These are phyloP conservation scores for Cardiospermum halicacabum DNA, from an alignment of 345 rosid genomes.

Conservation along the genomic window DNA sequence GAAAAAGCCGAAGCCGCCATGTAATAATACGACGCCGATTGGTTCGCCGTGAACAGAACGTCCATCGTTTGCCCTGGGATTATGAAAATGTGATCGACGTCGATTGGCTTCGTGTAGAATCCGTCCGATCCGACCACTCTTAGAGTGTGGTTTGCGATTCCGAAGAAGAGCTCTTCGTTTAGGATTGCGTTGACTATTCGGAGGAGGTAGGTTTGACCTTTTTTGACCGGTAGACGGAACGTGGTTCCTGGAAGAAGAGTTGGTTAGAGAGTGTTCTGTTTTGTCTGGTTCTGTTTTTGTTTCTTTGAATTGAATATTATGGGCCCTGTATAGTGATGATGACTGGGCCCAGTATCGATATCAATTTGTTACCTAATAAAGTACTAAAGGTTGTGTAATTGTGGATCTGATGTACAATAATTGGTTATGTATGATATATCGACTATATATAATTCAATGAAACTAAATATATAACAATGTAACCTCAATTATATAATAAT, in stretches of 20 bases:
- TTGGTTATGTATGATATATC: too few relatives aligned
- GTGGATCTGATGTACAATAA: too few relatives aligned
- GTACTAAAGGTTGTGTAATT: too few relatives aligned
- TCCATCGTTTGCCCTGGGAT: conserved; percentile 51
- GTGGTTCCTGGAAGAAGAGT: conserved; percentile 29
- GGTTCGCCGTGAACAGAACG: conserved; percentile 33
- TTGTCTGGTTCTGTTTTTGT: too few relatives aligned
- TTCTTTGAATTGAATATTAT: too few relatives aligned
- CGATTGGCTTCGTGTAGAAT: conserved; percentile 22
- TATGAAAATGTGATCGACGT: conserved; percentile 22
- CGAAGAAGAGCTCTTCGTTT: background rate
- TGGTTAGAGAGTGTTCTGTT: too few relatives aligned
- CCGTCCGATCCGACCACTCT: conserved; percentile 29
- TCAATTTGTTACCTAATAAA: too few relatives aligned
- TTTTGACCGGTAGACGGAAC: background rate
- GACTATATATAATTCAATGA: too few relatives aligned
- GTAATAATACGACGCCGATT: conserved; percentile 25
- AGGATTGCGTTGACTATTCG: background rate
- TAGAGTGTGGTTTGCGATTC: conserved; percentile 10
- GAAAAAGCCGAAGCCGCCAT: conserved; percentile 26
- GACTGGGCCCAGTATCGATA: too few relatives aligned
- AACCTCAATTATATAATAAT: too few relatives aligned
- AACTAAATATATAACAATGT: too few relatives aligned
- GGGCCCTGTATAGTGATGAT: too few relatives aligned
- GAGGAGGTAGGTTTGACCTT: conserved; percentile 22